Evolutionary conservation across 768 basidiomycete species (phyloP).

Genomic region (Trametes gibbosa): DNA sequence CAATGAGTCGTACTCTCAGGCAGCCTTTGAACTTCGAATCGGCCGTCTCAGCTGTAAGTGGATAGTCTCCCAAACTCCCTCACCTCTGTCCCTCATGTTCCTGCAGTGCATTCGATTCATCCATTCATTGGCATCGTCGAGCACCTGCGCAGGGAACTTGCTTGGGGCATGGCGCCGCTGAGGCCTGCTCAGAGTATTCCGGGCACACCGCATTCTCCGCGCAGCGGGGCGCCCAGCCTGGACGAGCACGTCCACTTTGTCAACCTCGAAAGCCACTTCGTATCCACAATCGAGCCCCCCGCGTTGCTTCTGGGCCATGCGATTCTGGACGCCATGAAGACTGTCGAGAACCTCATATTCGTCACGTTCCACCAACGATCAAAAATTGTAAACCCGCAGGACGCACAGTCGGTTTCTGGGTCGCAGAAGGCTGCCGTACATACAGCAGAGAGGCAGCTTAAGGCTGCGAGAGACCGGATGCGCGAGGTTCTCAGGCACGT

Average conservation of each 20-base stretch:
- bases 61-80: background rate
- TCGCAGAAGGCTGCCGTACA: constrained; percentile 16
- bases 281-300: constrained; percentile 29
- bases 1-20: constrained; percentile 42
- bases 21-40: constrained; percentile 44
- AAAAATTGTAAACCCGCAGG: constrained; percentile 6
- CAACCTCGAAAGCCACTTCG: constrained; percentile 21
- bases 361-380: constrained; percentile 29
- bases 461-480: constrained; percentile 25
- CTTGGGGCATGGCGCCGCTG: constrained; percentile 37
- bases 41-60: constrained; percentile 42
- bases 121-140: constrained; percentile 44
- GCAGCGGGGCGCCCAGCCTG: constrained; percentile 5
- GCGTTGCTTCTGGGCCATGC: constrained; percentile 32
- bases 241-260: background rate
- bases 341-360: constrained; percentile 34
- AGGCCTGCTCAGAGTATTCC: constrained; percentile 15
- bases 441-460: constrained; percentile 23
- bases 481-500: constrained; percentile 33
- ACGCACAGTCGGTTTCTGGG: constrained; percentile 3
- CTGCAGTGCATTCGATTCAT: constrained; percentile 40
- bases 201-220: constrained; percentile 16
- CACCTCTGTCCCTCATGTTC: background rate
- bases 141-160: constrained; percentile 44
- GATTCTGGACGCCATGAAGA: constrained; percentile 35